phyloP scores from a whole-genome alignment of 805 yeast species.

The Saturnispora halmiae region DNA sequence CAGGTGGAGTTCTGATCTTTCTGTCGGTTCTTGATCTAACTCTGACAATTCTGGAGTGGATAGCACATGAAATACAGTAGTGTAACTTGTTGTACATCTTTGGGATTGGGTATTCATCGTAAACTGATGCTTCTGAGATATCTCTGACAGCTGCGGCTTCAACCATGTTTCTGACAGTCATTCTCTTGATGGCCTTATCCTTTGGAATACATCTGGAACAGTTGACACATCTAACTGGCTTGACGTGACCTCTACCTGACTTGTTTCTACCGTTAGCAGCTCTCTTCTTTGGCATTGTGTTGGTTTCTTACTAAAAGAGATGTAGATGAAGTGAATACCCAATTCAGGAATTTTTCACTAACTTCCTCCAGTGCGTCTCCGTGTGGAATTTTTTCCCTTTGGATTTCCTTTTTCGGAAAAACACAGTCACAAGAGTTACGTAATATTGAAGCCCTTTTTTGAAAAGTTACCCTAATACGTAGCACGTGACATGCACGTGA shows the following conservation, averaged over 20 bases:
- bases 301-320: constrained; percentile 7
- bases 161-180: constrained; percentile 99
- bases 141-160: constrained; percentile 99
- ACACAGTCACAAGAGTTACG: not conserved
- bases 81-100: constrained; percentile 99
- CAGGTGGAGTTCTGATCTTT: constrained; percentile 98
- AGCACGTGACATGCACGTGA: constrained; percentile 6
- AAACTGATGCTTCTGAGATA: constrained; percentile 98
- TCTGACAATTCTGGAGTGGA: constrained; percentile 99
- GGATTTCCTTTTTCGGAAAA: not conserved
- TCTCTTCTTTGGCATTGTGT: constrained; percentile 99
- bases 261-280: constrained; percentile 99
- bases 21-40: constrained; percentile 99
- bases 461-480: not conserved
- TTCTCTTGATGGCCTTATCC: constrained; percentile 99
- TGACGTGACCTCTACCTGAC: constrained; percentile 99
- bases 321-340: not conserved
- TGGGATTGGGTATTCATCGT: constrained; percentile 98
- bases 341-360: not conserved
- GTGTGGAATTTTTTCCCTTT: not conserved
- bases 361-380: not conserved
- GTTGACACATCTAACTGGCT: constrained; percentile 99
- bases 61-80: constrained; percentile 99
- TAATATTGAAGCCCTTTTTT: not conserved
- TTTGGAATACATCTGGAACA: constrained; percentile 99